Conservation (phyloP, 768 basidiomycete species). For the Sarcodon aspratus region DNA sequence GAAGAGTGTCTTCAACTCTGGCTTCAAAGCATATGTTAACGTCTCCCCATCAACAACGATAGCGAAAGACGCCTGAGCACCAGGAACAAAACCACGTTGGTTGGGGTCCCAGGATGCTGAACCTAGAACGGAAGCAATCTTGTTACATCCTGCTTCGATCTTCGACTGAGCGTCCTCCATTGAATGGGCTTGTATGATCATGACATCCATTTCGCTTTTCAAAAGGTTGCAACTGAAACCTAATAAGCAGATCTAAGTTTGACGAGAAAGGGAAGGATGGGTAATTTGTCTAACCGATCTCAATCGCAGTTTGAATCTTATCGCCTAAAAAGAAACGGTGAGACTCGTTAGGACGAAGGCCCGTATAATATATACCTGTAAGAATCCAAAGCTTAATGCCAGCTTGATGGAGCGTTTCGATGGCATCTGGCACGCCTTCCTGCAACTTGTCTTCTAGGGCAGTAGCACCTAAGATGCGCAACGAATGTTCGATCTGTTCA, state of each 20-base stretch:
- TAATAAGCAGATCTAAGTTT: slow-evolving; percentile 7
- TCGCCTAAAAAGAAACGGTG: slow-evolving; percentile 42
- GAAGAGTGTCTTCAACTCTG: slow-evolving; percentile 75
- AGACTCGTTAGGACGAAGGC: neutral
- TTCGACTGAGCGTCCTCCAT: slow-evolving; percentile 67
- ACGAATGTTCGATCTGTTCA: slow-evolving; percentile 70
- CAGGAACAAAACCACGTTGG: slow-evolving; percentile 55
- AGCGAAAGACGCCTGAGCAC: slow-evolving; percentile 70
- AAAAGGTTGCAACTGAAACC: slow-evolving; percentile 91
- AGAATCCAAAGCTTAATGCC: slow-evolving; percentile 98
- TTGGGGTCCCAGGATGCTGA: slow-evolving; percentile 52
- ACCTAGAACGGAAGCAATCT: slow-evolving; percentile 80
- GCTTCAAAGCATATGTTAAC: slow-evolving; percentile 65
- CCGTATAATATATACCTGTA: slow-evolving; percentile 44
- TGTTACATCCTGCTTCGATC: slow-evolving; percentile 89
- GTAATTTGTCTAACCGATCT: slow-evolving; percentile 48
- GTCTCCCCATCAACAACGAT: slow-evolving; percentile 97
- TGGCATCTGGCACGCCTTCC: slow-evolving; percentile 93
- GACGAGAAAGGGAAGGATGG: neutral
- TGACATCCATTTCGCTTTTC: slow-evolving; percentile 90
- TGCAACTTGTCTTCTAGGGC: slow-evolving; percentile 97
- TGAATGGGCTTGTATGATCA: slow-evolving; percentile 87
- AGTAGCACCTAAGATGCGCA: slow-evolving; percentile 86
- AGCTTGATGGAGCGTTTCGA: slow-evolving; percentile 81
- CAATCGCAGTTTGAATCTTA: slow-evolving; percentile 96